A percentile compares a stretch with the other conserved stretches of the same genome.
Evolutionary conservation across 371 early-diverging fungal genomes (phyloP).

Genomic region (Mucor piriformis): DNA sequence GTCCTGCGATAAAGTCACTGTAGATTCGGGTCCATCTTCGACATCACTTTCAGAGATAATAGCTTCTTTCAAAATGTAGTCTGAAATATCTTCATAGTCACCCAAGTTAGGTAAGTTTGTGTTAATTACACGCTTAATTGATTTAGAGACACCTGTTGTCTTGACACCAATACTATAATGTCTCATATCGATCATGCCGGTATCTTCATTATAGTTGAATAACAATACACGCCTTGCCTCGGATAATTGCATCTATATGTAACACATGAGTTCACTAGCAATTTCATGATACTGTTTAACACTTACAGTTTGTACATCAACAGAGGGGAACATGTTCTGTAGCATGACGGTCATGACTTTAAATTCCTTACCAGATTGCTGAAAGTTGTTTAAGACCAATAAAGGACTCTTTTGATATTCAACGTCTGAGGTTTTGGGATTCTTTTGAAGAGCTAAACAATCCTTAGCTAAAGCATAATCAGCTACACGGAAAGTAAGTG

Average conservation of each 20-base stretch:
- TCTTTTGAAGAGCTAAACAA: slow-evolving; percentile 73
- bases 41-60: slow-evolving; percentile 90
- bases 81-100: slow-evolving; percentile 87
- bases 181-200: slow-evolving; percentile 84
- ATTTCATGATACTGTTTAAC: slow-evolving; percentile 26
- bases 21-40: slow-evolving; percentile 84
- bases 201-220: slow-evolving; percentile 87
- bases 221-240: slow-evolving; percentile 91
- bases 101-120: slow-evolving; percentile 80
- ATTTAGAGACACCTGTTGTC: slow-evolving; percentile 86
- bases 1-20: slow-evolving; percentile 83
- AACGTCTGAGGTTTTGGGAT: slow-evolving; percentile 79
- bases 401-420: slow-evolving; percentile 85
- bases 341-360: slow-evolving; percentile 92
- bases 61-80: slow-evolving; percentile 87
- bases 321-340: slow-evolving; percentile 95
- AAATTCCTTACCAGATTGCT: slow-evolving; percentile 76
- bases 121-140: slow-evolving; percentile 80
- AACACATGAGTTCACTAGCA: neutral
- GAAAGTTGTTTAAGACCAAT: slow-evolving; percentile 93
- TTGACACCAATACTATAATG: slow-evolving; percentile 92
- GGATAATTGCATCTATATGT: slow-evolving; percentile 56
- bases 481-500: slow-evolving; percentile 85
- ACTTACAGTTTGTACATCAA: slow-evolving; percentile 80
- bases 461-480: slow-evolving; percentile 88